Evolutionary conservation across 345 rosid genomes (phyloP), one percentile per base, ranked within the genome.

Genomic region (Eucalyptus tenuipes): DNA sequence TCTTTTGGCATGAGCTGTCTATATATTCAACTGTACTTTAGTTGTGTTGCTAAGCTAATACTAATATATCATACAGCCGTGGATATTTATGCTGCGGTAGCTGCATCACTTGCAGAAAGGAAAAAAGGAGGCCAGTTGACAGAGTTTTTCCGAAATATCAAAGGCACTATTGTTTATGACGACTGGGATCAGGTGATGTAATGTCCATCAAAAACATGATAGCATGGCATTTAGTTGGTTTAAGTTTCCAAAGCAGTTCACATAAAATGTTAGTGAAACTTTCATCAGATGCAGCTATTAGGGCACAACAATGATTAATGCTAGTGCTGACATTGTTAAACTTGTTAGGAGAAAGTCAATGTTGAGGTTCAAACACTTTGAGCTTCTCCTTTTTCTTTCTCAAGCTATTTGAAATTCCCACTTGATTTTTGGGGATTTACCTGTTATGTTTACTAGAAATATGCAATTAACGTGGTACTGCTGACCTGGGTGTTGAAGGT

Each of bases 61-160:
- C 8, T 31, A 24, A 6, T 47, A 48, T 84, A 33, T 42, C 89
- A 87, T 88, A 90, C 94, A 96, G 99, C 98, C 90, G 99, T 97
- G 85, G 99, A 96, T 89, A 97, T 96, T 92, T 97, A 97, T 93
- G 99, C 99, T 91, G 97, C 93, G 89, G 99, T 96, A 92, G 99
- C 99, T 92, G 93, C 99, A 42, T 96, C 98, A 89, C 96, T 97
- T 40, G 99, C 99, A 57, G 98, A 95, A 89, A 95, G 99, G 88
- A 97, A 96, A 93, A 96, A 90, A 88, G 99, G 99, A 79, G 90
- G 96, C 90, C 99, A 96, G 89, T 91, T 96, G 93, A 97, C 99
- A 10, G 98, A 97, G 85, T 95, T 96, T 89, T 96, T 97, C 91
- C 95, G 96, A 93, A 97, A 97, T 93, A 95, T 97, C 49, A 97